These are phyloP conservation scores for Pseudogymnoascus sp. DNA, from an alignment of 2,329 filamentous ascomycete species.

Conservation along the genomic window DNA sequence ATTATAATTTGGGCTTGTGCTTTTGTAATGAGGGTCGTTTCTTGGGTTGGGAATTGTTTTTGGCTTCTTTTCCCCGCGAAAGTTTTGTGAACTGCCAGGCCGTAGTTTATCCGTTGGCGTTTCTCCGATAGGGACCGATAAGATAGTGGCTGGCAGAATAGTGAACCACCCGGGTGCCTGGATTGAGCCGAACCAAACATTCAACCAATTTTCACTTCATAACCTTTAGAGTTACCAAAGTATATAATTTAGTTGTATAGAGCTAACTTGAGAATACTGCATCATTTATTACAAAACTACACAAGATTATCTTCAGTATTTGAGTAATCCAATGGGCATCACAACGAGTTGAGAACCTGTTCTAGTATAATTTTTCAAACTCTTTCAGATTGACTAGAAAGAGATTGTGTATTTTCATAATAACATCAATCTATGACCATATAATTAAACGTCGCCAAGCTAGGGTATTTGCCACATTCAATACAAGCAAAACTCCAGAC, in stretches of 20 bases:
- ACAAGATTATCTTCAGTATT: too few relatives aligned
- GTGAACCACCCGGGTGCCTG: conserved; percentile 5
- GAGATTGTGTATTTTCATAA: not conserved
- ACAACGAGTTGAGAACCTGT: not conserved
- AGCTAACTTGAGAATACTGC: not conserved
- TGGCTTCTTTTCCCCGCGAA: not conserved
- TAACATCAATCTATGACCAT: not conserved
- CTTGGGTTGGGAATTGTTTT: not conserved
- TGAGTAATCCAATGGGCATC: not conserved
- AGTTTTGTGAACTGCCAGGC: conserved; percentile 3
- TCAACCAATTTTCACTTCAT: not conserved
- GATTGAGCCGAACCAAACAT: not conserved
- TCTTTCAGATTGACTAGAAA: not conserved
- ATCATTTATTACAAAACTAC: not conserved
- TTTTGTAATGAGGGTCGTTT: not conserved
- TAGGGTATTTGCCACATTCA: conserved; percentile 9
- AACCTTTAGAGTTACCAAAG: not conserved
- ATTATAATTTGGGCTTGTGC: not conserved
- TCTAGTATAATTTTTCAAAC: not conserved
- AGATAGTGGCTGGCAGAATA: not conserved
- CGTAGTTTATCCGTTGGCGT: conserved; percentile 6
- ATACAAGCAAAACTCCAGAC: conserved; percentile 3
- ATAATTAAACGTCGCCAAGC: not conserved
- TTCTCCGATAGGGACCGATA: conserved; percentile 7
- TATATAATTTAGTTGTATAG: too few relatives aligned